Conservation (phyloP, 495 filamentous ascomycete genomes). For the Neurospora hispaniola region DNA sequence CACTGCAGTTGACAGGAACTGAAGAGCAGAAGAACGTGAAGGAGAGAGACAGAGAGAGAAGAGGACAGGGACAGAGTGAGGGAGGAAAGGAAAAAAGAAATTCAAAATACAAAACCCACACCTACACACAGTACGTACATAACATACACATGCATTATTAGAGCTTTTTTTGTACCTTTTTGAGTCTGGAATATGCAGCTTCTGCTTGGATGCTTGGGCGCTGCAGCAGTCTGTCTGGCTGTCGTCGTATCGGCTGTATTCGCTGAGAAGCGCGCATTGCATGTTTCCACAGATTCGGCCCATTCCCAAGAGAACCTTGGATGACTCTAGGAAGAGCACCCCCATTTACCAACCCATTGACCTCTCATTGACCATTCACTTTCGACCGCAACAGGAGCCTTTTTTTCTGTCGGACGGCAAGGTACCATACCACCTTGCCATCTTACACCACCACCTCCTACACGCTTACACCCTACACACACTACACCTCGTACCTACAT, state of each 20-base stretch:
- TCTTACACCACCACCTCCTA: neutral
- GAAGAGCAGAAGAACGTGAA: neutral
- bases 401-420: neutral
- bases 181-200: slow-evolving; percentile 1
- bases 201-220: neutral
- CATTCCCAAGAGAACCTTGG: slow-evolving; percentile 4
- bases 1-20: neutral
- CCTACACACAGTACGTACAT: neutral
- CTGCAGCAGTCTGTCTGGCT: neutral
- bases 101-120: neutral
- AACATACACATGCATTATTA: neutral
- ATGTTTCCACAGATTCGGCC: slow-evolving; percentile 15
- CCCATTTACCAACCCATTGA: neutral
- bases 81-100: neutral
- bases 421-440: neutral
- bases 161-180: slow-evolving; percentile 1
- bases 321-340: neutral
- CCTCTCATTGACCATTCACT: neutral
- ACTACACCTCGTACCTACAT: neutral
- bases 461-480: neutral
- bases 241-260: slow-evolving; percentile 12
- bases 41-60: neutral
- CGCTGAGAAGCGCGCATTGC: slow-evolving; percentile 16
- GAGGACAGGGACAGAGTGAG: neutral
- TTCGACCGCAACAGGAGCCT: neutral